These are phyloP conservation scores for Gliomastix tumulicola DNA, from an alignment of 2,329 filamentous ascomycete species.

Conservation along the genomic window DNA sequence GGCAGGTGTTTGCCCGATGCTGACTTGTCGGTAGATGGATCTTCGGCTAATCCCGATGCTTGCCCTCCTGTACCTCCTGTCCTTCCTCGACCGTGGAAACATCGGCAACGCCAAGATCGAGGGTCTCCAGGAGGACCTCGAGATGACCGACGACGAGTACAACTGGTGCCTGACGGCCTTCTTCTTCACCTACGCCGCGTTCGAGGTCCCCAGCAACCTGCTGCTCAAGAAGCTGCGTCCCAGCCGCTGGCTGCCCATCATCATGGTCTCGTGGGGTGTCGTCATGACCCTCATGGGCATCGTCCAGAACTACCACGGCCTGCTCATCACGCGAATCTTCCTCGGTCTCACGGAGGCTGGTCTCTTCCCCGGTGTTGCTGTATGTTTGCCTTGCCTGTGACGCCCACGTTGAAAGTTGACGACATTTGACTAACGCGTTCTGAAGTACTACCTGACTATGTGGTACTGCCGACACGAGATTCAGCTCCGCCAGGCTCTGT, in stretches of 20 bases:
- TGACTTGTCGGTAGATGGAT: conserved; percentile 32
- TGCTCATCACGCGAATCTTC: conserved; percentile 44
- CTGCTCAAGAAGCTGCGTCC: conserved; percentile 68
- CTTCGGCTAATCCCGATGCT: conserved; percentile 33
- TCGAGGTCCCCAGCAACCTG: conserved; percentile 69
- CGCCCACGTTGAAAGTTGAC: background rate
- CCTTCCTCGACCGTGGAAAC: conserved; percentile 57
- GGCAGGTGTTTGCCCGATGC: too few relatives aligned
- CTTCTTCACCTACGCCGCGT: conserved; percentile 70
- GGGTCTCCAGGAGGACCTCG: conserved; percentile 40
- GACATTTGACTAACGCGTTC: too few relatives aligned
- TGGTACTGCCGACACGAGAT: conserved; percentile 53
- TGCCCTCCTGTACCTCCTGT: conserved; percentile 55
- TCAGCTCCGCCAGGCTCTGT: conserved; percentile 56
- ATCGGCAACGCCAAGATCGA: conserved; percentile 61
- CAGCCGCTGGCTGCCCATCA: conserved; percentile 65
- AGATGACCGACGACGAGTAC: conserved; percentile 60
- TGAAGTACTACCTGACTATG: conserved; percentile 44
- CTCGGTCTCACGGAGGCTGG: conserved; percentile 61
- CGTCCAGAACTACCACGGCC: conserved; percentile 37
- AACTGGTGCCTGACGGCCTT: conserved; percentile 66
- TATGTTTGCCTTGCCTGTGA: background rate
- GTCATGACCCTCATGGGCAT: conserved; percentile 47
- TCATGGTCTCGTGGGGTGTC: conserved; percentile 50
- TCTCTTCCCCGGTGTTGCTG: conserved; percentile 55